phyloP scores from a whole-genome alignment of 768 basidiomycete species.

The Rhodotorula graminis region DNA sequence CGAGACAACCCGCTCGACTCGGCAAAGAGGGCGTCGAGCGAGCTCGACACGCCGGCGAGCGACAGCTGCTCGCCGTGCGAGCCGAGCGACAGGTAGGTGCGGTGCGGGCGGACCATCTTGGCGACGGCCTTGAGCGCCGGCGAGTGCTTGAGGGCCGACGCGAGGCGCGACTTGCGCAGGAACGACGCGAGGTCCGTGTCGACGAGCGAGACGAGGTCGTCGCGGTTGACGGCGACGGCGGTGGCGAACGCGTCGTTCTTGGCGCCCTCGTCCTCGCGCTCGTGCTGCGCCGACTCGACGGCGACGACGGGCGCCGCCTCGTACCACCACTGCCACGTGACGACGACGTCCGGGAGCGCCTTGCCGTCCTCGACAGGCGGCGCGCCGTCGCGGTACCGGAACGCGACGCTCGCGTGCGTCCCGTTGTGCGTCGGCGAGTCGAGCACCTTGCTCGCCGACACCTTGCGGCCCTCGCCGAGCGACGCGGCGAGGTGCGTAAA shows the following conservation, averaged over 20 bases:
- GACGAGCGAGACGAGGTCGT: slow-evolving; percentile 22
- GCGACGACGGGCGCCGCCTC: neutral
- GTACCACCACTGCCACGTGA: slow-evolving; percentile 37
- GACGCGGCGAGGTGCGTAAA: slow-evolving; percentile 9
- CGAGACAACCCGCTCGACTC: slow-evolving; percentile 1
- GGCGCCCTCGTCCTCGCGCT: neutral
- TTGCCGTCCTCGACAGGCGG: neutral
- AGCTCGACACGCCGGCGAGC: slow-evolving; percentile 6
- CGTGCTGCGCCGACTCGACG: no score
- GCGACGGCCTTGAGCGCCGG: neutral
- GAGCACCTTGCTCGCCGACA: slow-evolving; percentile 4
- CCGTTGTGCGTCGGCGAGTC: slow-evolving; percentile 35
- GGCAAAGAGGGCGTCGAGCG: slow-evolving; percentile 27
- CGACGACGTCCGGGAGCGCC: neutral
- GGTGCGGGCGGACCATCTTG: slow-evolving; percentile 11
- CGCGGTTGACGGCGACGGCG: slow-evolving; percentile 9
- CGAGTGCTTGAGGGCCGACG: no score
- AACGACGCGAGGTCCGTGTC: slow-evolving; percentile 12
- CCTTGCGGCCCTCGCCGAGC: slow-evolving; percentile 15
- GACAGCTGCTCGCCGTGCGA: slow-evolving; percentile 29
- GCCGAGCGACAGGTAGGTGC: slow-evolving; percentile 34
- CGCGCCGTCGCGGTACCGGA: slow-evolving; percentile 7
- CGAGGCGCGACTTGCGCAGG: neutral
- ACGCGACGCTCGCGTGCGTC: slow-evolving; percentile 12
- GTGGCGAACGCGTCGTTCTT: neutral